Base-by-base conservation (phyloP, 2,329 filamentous ascomycete species). In the Nakataea oryzae region DNA sequence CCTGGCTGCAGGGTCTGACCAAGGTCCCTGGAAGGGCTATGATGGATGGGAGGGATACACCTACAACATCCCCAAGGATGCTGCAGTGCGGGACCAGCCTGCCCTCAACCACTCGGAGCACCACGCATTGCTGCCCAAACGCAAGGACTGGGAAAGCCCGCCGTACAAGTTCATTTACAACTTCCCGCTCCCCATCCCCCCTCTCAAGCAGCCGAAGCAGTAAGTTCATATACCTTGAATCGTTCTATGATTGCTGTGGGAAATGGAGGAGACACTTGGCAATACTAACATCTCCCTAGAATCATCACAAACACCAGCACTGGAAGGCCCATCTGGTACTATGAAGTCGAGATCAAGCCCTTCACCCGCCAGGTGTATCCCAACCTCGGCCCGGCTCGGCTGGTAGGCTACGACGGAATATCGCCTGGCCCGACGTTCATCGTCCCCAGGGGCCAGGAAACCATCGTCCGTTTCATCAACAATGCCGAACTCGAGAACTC, bases 401-500 rank as follows among this genome's bases (percentile, higher is more conserved):
- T 76, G 11, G 68, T 73, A 26, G 81, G 82, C 11, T 85, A 84
- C 65, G 79, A 85, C 73, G 82, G 82, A 13, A 76, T 79, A 7
- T 74, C 76, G 3, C 81, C 82, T 9, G 83, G 83, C 0, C 81
- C 81, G 6, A 84, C 78, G 1, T 79, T 83, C 64, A 68, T 76
- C 50, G 75, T 83, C 64, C 73, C 75, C 11, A 71, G 73, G 62
- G 81, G 80, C 0, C 74, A 75, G 21, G 80, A 85, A 71, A 77
- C 76, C 3, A 76, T 85, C 3, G 78, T 85, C 9, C 75, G 82
- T 34, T 79, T 83, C 64, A 74, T 79, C 65, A 85, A 85, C 70
- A 77, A 78, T 29, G 76, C 75, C 9, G 69, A 71, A 26, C 68
- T 70, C 3, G 73, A 75, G n/a, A 77, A 75, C 54, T 76, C 79